phyloP scores from a whole-genome alignment of 768 basidiomycete species.

The Hypholoma fasciculare region DNA sequence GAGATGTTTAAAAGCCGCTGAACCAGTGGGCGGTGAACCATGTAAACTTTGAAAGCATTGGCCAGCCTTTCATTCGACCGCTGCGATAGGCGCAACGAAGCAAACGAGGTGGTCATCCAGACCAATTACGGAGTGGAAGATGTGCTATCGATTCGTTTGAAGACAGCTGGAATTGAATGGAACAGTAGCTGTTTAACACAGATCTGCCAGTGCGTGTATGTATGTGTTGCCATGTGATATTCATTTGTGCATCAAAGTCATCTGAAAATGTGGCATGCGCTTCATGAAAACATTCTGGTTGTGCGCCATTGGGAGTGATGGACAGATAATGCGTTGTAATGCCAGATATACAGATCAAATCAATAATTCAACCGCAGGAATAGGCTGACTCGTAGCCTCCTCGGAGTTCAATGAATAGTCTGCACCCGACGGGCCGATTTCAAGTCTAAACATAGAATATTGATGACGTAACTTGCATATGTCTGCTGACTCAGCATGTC shows the following conservation, averaged over 20 bases:
- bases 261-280: background rate
- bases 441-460: background rate
- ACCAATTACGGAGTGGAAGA: background rate
- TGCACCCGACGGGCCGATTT: background rate
- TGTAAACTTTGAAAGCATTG: conserved; percentile 52
- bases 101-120: conserved; percentile 30
- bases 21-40: conserved; percentile 63
- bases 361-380: too few species aligned
- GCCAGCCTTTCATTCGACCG: conserved; percentile 38
- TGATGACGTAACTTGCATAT: background rate
- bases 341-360: too few species aligned
- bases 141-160: background rate
- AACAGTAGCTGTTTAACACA: background rate
- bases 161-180: background rate
- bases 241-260: conserved; percentile 9
- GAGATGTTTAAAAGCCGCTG: conserved; percentile 69
- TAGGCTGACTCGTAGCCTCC: too few species aligned
- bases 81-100: conserved; percentile 31
- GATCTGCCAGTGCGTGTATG: background rate
- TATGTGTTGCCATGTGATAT: conserved; percentile 10
- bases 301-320: too few species aligned
- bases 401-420: too few species aligned
- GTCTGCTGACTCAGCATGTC: conserved; percentile 12
- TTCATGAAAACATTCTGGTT: background rate
- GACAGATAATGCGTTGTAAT: too few species aligned